Evolutionary conservation across 148 eudicot species (phyloP).

Genomic region (Chenopodium berlandieri): DNA sequence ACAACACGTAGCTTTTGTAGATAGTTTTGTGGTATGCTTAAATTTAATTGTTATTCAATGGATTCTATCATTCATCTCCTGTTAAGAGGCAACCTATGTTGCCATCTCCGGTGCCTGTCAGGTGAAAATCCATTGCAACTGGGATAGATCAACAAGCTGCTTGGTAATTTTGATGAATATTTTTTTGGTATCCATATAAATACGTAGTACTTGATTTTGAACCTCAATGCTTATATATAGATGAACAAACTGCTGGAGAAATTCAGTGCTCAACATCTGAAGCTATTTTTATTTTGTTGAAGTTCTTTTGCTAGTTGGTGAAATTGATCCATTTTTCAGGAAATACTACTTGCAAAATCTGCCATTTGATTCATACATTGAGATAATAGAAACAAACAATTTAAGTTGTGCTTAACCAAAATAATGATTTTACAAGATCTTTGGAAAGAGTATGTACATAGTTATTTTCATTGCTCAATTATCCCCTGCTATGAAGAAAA

Average conservation of each 20-base stretch:
- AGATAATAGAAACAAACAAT: no score
- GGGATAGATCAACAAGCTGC: not conserved
- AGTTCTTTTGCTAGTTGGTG: not conserved
- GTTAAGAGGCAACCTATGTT: constrained; percentile 13
- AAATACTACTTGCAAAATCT: no score
- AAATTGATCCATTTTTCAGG: not conserved
- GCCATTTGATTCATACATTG: no score
- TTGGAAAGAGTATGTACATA: not conserved
- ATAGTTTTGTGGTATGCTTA: constrained; percentile 18
- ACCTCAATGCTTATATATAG: not conserved
- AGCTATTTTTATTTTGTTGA: no score
- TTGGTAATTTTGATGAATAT: constrained; percentile 6
- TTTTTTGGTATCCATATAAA: not conserved
- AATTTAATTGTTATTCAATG: not conserved
- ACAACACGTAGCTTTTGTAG: constrained; percentile 17
- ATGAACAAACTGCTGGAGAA: no score
- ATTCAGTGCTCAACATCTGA: no score
- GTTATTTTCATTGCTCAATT: not conserved
- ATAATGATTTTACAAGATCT: not conserved
- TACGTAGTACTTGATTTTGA: not conserved
- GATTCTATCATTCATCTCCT: constrained; percentile 1
- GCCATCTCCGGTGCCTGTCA: constrained; percentile 3
- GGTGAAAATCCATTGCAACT: not conserved
- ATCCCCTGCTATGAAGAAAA: constrained; percentile 43
- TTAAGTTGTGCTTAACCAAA: not conserved